A percentile compares a stretch with the other conserved stretches of the same genome.
Evolutionary conservation across 2,329 filamentous ascomycete genomes (phyloP).

Genomic region (Colletotrichum agaves): DNA sequence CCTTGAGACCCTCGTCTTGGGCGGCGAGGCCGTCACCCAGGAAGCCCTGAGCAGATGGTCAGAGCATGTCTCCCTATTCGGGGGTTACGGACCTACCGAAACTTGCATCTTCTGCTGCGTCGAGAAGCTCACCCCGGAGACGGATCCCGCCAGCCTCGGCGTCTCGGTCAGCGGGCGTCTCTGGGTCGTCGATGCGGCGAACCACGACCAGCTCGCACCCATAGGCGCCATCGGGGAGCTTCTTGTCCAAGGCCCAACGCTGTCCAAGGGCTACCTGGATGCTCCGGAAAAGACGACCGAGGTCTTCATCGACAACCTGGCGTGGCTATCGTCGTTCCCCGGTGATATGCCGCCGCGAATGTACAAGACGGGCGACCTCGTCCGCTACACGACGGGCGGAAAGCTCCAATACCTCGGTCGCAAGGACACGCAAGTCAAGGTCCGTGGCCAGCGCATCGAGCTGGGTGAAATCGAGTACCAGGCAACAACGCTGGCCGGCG

Average conservation of each 20-base stretch:
- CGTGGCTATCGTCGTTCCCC: not conserved
- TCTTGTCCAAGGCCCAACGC: conserved; percentile 5
- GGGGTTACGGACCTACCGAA: too few species aligned
- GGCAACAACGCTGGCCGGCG: too few species aligned
- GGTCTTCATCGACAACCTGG: not conserved
- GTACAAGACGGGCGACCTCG: conserved; percentile 29
- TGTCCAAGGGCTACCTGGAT: not conserved
- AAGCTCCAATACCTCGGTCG: conserved; percentile 23
- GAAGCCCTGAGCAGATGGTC: too few species aligned
- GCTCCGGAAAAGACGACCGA: not conserved
- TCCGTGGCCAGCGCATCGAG: conserved; percentile 16
- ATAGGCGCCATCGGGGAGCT: conserved; percentile 17
- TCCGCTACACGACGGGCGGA: not conserved
- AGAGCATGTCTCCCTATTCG: too few species aligned
- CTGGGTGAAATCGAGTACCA: too few species aligned
- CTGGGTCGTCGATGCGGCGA: conserved; percentile 41
- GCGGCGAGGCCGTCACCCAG: too few species aligned
- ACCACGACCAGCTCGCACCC: conserved; percentile 26
- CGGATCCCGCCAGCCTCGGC: not conserved
- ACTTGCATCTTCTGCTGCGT: too few species aligned
- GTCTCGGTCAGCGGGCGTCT: not conserved
- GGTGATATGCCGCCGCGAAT: not conserved
- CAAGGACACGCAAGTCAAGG: conserved; percentile 39
- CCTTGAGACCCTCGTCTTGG: too few species aligned
- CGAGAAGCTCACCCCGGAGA: too few species aligned